Percentiles rank a stretch among this genome's conserved stretches.
phyloP scores from a whole-genome alignment of 2,329 filamentous ascomycete species.

The Botrytis porri region DNA sequence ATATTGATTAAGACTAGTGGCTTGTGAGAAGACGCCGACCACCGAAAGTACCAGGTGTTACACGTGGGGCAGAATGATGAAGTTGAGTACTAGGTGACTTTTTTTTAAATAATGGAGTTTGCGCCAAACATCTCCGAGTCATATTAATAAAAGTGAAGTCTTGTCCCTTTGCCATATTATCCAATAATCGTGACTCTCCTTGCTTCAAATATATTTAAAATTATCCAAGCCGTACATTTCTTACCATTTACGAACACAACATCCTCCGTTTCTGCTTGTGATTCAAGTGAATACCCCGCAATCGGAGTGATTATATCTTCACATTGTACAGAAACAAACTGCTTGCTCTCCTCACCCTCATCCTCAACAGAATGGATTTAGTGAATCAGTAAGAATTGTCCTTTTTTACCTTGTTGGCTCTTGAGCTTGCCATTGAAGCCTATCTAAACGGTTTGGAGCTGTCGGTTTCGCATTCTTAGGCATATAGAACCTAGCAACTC shows the following conservation, averaged over 20 bases:
- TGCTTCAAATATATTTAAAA: not conserved
- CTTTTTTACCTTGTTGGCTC: constrained; percentile 24
- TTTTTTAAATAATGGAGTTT: not conserved
- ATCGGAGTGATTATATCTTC: constrained; percentile 14
- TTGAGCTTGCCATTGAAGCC: not conserved
- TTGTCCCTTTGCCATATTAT: not conserved
- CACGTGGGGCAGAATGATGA: constrained; percentile 17
- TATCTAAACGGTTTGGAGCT: not conserved
- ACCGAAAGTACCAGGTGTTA: not conserved
- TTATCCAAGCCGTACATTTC: not conserved
- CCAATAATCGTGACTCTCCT: constrained; percentile 1
- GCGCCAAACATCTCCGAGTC: constrained; percentile 10
- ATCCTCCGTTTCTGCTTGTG: constrained; percentile 2
- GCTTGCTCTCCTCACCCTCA: not conserved
- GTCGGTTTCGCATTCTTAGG: not conserved
- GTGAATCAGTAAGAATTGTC: constrained; percentile 53
- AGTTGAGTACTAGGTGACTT: not conserved
- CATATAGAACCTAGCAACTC: not conserved
- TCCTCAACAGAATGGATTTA: constrained; percentile 51
- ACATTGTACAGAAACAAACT: not conserved
- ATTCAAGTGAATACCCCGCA: constrained; percentile 18
- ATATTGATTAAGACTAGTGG: not conserved
- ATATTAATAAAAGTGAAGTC: constrained; percentile 6
- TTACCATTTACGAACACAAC: not conserved
- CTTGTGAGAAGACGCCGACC: not conserved